A percentile compares a stretch with the other conserved stretches of the same genome.
phyloP scores from a whole-genome alignment of 139 green algal species.

The Chlorella sp. region DNA sequence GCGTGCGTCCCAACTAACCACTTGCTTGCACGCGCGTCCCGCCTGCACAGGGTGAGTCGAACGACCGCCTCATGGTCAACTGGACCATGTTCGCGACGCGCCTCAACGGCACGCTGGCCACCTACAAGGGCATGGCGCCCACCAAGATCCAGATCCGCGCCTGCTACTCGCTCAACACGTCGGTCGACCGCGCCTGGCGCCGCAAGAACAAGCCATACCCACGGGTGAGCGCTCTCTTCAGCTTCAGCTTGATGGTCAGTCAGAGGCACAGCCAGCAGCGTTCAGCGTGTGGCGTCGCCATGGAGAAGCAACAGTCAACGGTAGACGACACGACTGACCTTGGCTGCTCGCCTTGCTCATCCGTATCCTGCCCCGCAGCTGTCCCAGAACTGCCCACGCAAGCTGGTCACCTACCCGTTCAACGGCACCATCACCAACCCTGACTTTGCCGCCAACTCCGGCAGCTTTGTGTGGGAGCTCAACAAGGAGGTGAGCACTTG shows the following conservation, averaged over 20 bases:
- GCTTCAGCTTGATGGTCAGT: too few species aligned
- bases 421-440: neutral
- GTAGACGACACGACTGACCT: too few species aligned
- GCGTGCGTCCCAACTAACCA: neutral
- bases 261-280: too few species aligned
- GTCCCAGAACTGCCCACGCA: constrained; percentile 11
- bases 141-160: neutral
- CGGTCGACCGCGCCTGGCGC: constrained; percentile 21
- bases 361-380: too few species aligned
- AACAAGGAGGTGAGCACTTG: too few species aligned
- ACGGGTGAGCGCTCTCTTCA: constrained; percentile 21
- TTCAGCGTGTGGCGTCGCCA: too few species aligned
- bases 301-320: too few species aligned
- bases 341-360: too few species aligned
- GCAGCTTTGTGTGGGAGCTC: neutral
- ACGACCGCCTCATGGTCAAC: neutral
- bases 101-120: neutral
- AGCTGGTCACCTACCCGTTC: neutral
- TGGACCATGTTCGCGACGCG: neutral
- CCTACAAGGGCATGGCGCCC: neutral
- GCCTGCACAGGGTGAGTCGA: neutral
- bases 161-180: constrained; percentile 3
- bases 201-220: constrained; percentile 32
- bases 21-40: neutral
- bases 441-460: neutral